These are phyloP conservation scores for Blastobotrys parvus DNA, from an alignment of 805 yeast genomes.

Conservation along the genomic window DNA sequence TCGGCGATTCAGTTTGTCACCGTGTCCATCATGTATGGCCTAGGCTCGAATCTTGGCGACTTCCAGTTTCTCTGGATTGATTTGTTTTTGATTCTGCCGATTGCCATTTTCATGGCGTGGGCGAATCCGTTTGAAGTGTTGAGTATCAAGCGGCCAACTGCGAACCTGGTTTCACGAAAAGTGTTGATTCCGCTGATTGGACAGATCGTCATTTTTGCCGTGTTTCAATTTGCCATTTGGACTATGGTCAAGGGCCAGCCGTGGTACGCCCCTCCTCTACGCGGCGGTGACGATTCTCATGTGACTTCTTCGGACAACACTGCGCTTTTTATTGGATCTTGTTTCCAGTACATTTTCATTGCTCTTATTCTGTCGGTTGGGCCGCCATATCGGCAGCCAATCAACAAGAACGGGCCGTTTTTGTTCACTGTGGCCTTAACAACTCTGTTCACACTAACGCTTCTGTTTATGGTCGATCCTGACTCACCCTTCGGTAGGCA, in stretches of 20 bases:
- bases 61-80: conserved; percentile 95
- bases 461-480: conserved; percentile 46
- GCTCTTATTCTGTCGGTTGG: conserved; percentile 86
- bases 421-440: conserved; percentile 51
- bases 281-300: conserved; percentile 70
- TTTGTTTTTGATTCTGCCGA: conserved; percentile 78
- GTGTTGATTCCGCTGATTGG: conserved; percentile 76
- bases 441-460: conserved; percentile 37
- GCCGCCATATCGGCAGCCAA: conserved; percentile 83
- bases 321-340: conserved; percentile 66
- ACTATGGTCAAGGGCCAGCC: conserved; percentile 38
- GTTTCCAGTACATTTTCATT: conserved; percentile 79
- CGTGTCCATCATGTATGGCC: conserved; percentile 72
- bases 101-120: conserved; percentile 97
- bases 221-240: conserved; percentile 70
- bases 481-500: conserved; percentile 50
- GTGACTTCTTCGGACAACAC: conserved; percentile 90
- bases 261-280: conserved; percentile 78
- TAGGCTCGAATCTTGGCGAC: conserved; percentile 92
- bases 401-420: conserved; percentile 58
- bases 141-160: conserved; percentile 76
- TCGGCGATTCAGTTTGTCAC: conserved; percentile 93
- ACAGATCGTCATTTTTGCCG: conserved; percentile 53
- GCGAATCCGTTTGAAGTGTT: conserved; percentile 62
- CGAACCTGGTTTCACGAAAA: conserved; percentile 85